Evolutionary conservation across 2,329 filamentous ascomycete species (phyloP), one percentile per base, ranked within the genome.

Genomic region (Xylaria sp.): DNA sequence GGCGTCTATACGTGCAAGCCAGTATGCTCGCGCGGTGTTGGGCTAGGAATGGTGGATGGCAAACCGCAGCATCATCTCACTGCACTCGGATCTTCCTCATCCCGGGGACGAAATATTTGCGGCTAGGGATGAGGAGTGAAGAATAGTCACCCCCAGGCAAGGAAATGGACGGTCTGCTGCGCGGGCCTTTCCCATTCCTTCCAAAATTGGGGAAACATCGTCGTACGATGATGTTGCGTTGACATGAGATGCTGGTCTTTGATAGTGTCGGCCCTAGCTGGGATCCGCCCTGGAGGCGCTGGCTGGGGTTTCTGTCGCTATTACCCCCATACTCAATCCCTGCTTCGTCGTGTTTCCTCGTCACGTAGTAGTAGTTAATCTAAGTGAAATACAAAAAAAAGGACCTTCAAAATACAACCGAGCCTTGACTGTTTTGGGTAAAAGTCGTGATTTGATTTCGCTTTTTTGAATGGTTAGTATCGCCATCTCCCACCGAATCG

Each of bases 161-260:
- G 32, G 62, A 59, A 60, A 57, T 60, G 46, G 53, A 55, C 48
- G 13, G 15, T 61, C 64, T 55, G 65, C 60, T 65, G 64, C 32
- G 63, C 66, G 45, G 60, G 39, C 56, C 34, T 63, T 9, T 15
- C 59, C 20, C 32, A 55, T 46, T 59, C 45, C 28, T 50, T 60
- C 1, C 28, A 41, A 56, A 30, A 32, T 43, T 23, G 30, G 62
- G 18, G 43, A 45, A 41, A 36, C 39, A 58, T 63, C 48, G 39
- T 67, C 58, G 43, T 46, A 63, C 62, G 60, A 64, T 70, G 60
- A 64, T 70, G 63, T 69, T 60, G 10, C 39, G 32, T 65, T 57
- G 73, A 72, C 72, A 76, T 77, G 74, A 75, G 73, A 75, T 73
- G 75, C 75, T 73, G 74, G 75, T 72, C 64, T 70, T 64, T 60